phyloP scores from a whole-genome alignment of 1,284 basidiomycete genomes.

The Xanthoconium separans region DNA sequence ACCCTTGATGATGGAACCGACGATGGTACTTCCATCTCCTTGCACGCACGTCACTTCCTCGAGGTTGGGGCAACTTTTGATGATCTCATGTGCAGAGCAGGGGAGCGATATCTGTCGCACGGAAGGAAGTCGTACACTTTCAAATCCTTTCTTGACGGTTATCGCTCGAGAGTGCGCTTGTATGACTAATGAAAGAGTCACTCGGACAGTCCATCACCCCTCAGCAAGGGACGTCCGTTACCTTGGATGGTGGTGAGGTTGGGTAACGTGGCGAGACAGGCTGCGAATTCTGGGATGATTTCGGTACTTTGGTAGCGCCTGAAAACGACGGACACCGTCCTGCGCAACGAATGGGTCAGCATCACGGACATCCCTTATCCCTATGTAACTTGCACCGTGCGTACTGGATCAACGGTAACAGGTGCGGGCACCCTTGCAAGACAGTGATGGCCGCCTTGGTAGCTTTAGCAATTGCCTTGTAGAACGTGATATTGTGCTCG shows the following conservation, averaged over 20 bases:
- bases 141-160: constrained; percentile 30
- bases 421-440: constrained; percentile 4
- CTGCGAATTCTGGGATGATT: constrained; percentile 31
- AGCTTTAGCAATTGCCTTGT: neutral
- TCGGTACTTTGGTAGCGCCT: constrained; percentile 3
- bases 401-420: constrained; percentile 12
- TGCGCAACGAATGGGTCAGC: constrained; percentile 11
- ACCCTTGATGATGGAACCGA: constrained; percentile 11
- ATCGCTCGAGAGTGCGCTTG: constrained; percentile 21
- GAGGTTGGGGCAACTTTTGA: constrained; percentile 35
- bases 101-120: constrained; percentile 30
- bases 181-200: constrained; percentile 2
- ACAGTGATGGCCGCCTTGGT: neutral
- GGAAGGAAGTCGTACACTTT: constrained; percentile 23
- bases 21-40: constrained; percentile 3
- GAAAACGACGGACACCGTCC: constrained; percentile 26
- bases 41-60: constrained; percentile 22
- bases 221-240: neutral
- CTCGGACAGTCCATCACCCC: neutral
- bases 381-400: neutral
- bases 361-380: neutral
- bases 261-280: constrained; percentile 32
- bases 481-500: neutral
- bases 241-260: constrained; percentile 36
- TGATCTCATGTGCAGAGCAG: constrained; percentile 32